A percentile compares a stretch with the other conserved stretches of the same genome.
Evolutionary conservation across 2,329 filamentous ascomycete species (phyloP).

Genomic region (Tolypocladium amazonense): DNA sequence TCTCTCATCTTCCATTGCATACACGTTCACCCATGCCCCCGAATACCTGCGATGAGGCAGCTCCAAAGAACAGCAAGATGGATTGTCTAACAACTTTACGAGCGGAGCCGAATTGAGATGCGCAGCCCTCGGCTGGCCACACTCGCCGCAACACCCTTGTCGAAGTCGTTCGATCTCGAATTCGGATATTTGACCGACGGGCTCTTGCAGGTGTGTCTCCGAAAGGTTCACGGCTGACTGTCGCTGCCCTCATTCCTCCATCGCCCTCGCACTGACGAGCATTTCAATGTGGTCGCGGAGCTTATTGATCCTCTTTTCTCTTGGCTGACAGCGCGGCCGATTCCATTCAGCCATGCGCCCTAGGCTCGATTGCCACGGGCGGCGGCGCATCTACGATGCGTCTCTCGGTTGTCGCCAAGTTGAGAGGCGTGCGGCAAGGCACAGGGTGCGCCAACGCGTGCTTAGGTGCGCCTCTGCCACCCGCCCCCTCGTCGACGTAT

Average conservation of each 20-base stretch:
- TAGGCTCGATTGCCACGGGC: not conserved
- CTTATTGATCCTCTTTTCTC: not conserved
- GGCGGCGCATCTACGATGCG: not conserved
- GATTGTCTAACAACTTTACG: not conserved
- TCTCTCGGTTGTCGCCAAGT: not conserved
- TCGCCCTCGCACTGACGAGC: not conserved
- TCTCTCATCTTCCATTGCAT: not conserved
- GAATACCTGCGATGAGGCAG: not conserved
- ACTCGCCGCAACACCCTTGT: not conserved
- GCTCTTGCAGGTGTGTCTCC: not conserved
- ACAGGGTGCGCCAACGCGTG: not conserved
- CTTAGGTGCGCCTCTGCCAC: not conserved
- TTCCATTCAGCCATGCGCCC: not conserved
- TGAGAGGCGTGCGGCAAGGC: not conserved
- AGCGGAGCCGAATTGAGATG: not conserved
- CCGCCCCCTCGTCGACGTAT: not conserved
- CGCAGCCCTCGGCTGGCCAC: not conserved
- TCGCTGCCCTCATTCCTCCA: not conserved
- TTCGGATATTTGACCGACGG: not conserved
- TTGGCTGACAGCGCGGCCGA: not conserved
- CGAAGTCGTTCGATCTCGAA: not conserved
- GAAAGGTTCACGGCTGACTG: not conserved
- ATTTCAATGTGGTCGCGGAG: not conserved
- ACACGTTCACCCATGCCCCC: not conserved
- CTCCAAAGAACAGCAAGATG: not conserved